Evolutionary conservation across 2,329 filamentous ascomycete genomes (phyloP), one percentile per base, ranked within the genome.

Genomic region (Exophiala bonariae): DNA sequence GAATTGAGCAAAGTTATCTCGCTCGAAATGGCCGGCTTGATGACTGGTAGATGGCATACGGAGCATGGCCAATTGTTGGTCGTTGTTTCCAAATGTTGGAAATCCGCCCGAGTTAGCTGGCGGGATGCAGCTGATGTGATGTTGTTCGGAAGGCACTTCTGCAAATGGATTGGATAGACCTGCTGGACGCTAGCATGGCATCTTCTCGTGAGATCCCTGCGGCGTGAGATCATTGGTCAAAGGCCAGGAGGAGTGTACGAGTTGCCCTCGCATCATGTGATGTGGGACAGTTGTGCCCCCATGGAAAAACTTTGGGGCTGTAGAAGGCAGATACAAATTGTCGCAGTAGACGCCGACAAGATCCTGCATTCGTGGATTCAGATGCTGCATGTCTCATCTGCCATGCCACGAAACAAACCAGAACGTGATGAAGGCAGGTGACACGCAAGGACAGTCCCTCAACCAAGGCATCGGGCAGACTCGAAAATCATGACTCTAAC

Each of bases 41-140:
- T 54, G 48, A 42, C 42, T 50, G 41, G 54, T 33, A 37, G 48
- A 54, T 33, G 38, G 39, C 40, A 39, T 46, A 39, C 14, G 20
- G 33, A 41, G 47, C 53, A 52, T 40, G 43, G 42, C 57, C 57
- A 59, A 51, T 59, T 53, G 44, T 44, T 55, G 43, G 39, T 32
- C 45, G 28, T n/a, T 44, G 32, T 33, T 20, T 20, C 35, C 7
- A 20, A 37, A 33, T 28, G 48, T 57, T 47, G 51, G 34, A 34
- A 52, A 42, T 48, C 55, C 48, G 55, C 41, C 57, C 52, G 44
- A 43, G 28, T 48, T 58, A 58, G 53, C 37, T 40, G 28, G 50
- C 51, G 51, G 49, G 36, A 41, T 41, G 8, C 39, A 57, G 43
- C 52, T 54, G 49, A 51, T 41, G 47, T 47, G 40, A 54, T 56